A percentile compares a stretch with the other conserved stretches of the same genome.
Evolutionary conservation across 1,284 basidiomycete genomes (phyloP).

Genomic region (Pseudozyma sp.): DNA sequence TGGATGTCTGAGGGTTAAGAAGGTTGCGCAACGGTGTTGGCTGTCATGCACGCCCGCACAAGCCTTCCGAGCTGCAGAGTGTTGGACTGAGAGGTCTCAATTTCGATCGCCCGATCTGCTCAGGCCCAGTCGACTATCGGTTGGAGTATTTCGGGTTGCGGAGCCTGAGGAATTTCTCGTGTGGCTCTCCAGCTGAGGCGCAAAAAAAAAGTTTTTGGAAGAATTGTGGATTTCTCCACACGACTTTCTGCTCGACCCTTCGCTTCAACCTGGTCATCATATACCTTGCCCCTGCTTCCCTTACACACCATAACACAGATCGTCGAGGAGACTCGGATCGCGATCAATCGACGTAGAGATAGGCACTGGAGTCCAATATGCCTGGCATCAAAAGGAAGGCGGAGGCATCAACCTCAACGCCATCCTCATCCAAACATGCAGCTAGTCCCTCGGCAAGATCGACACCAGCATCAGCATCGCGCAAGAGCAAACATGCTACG

Average conservation of each 20-base stretch:
- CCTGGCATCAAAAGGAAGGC: slow-evolving; percentile 54
- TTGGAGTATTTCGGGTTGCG: slow-evolving; percentile 3
- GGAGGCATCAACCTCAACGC: slow-evolving; percentile 20
- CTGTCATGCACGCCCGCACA: slow-evolving; percentile 5
- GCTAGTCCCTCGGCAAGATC: slow-evolving; percentile 19
- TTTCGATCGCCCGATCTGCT: not conserved
- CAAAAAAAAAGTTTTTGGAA: slow-evolving; percentile 30
- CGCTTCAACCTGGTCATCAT: not conserved
- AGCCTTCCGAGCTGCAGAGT: slow-evolving; percentile 1
- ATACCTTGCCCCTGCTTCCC: slow-evolving; percentile 2
- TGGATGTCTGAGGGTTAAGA: slow-evolving; percentile 5
- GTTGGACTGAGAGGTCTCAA: not conserved
- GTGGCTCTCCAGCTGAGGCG: not conserved
- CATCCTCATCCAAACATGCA: slow-evolving; percentile 27
- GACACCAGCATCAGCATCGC: slow-evolving; percentile 11
- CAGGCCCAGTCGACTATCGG: not conserved
- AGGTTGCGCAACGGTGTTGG: slow-evolving; percentile 12
- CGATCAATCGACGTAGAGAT: too few species aligned
- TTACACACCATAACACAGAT: not conserved
- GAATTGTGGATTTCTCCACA: slow-evolving; percentile 23
- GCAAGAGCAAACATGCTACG: slow-evolving; percentile 7
- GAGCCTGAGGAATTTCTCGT: slow-evolving; percentile 7
- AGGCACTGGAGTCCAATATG: slow-evolving; percentile 18
- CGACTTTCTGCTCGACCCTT: not conserved
- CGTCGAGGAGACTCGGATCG: too few species aligned